Base-by-base conservation (phyloP, 768 basidiomycete species). In the Russula earlei region DNA sequence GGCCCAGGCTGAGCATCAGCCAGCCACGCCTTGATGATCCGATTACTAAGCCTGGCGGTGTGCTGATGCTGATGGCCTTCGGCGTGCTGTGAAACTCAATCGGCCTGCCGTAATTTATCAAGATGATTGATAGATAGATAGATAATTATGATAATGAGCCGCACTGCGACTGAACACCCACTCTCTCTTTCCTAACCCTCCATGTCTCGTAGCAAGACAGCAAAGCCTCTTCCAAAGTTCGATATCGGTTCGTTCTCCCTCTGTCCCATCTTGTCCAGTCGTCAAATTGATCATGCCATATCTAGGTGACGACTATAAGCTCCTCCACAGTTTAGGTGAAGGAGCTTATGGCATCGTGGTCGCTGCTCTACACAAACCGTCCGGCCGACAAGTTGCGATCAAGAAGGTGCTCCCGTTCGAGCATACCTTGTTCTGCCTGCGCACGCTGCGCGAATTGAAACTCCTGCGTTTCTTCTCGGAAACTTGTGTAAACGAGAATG, bases 401-500 rank as follows among this genome's bases (percentile, higher is more conserved):
- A 97, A 95, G 79, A 92, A 91, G 72, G 86, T 96, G 65, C 82
- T 88, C 40, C 93, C 92, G 9, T 95, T 96, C 69, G 93, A 95
- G 65, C 93, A 95, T 67, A 85, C 89, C 31, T 77, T 95, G 69
- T 95, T 93, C 74, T 91, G 87, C 64, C 73, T 95, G 67, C 79
- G 87, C 56, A 97, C 93, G 2, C 74, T 96, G 50, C 80, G 93
- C 58, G 94, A 96, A 72, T 77, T 96, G 68, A 95, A 96, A 72
- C 75, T 96, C 19, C 77, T 88, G 68, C 86, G 85, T 68, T 88
- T 88, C 74, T 87, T 89, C 71, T 85, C 85, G 5, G 84, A 85
- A 62, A 77, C 79, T 43, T 87, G 85, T 64, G 74, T 87, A 46
- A 89, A 87, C 64, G 88, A 91, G 71, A 91, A 90, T 65, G 87